These are phyloP conservation scores for Desmodesmus armatus DNA, from an alignment of 139 green algal genomes.

Conservation along the genomic window DNA sequence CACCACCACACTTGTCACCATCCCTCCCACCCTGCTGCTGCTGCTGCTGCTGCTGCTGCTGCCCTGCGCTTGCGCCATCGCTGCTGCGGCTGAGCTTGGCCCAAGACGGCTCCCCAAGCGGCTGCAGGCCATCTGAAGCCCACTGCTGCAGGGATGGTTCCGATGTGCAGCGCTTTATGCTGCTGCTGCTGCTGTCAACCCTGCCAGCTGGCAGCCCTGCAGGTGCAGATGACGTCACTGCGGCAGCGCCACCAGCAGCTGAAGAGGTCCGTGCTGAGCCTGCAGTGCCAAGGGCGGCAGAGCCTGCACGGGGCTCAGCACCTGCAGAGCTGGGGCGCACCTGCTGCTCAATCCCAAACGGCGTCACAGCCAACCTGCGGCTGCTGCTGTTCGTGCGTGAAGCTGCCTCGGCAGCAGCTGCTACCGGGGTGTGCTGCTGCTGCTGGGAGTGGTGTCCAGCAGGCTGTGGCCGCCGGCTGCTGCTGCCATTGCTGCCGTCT, in stretches of 20 bases:
- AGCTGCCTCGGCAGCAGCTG: not conserved
- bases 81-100: not conserved
- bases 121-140: slow-evolving; percentile 25
- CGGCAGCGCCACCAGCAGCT: not conserved
- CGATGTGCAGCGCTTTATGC: not conserved
- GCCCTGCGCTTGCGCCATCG: not conserved
- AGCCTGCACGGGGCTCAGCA: no score
- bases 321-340: no score
- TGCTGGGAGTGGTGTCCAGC: not conserved
- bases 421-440: not conserved
- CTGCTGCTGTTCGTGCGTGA: not conserved
- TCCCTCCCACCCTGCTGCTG: slow-evolving; percentile 10
- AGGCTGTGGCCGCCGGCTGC: not conserved
- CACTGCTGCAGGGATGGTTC: not conserved
- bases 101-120: slow-evolving; percentile 26
- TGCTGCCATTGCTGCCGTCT: not conserved
- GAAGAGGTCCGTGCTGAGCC: not conserved
- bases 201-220: no score
- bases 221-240: not conserved
- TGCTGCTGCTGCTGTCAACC: slow-evolving; percentile 40
- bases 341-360: no score
- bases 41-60: slow-evolving; percentile 31
- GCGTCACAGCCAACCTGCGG: not conserved
- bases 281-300: no score
- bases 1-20: not conserved